Evolutionary conservation across 176 grass and related monocot genomes (phyloP), one percentile per base, ranked within the genome.

Genomic region (Poa annua): DNA sequence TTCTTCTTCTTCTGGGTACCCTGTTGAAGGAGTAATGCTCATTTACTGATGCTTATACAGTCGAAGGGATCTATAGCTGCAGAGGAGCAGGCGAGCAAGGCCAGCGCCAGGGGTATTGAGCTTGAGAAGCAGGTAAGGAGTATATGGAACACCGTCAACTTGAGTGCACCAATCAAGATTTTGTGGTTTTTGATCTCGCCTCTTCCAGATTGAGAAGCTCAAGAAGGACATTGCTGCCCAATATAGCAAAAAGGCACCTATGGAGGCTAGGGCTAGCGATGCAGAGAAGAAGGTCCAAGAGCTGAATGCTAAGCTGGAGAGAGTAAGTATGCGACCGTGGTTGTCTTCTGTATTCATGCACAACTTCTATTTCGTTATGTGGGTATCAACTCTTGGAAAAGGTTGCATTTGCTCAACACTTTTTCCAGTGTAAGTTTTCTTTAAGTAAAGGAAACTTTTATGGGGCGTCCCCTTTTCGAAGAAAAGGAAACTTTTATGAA

Each of bases 91-190:
- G 83, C 85, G 52, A 84, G 69, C 34, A 90, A 88, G 83, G 87
- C 42, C 62, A 79, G 75, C 62, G 76, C 78, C 61, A 51, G 77
- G 74, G 75, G 80, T 78, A 59, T 34, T 81, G 82, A 92, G 82
- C 91, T 95, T 76, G 80, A 93, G 89, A 80, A 93, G 26, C 93
- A 95, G 96, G 96, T 95, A 88, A 22, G 60, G 29, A 57, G 29
- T 22, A 55, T 29, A 15, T 4, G 51, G n/a, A 78, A 35, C 24
- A 69, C 70, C 51, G 76, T 56, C 13, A 75, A 74, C 34, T 79
- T 17, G 39, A 74, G 8, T 87, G 51, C 33, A 60, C 48, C 11
- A 36, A 70, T 33, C 35, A 45, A 71, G 35, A 76, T 74, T 29
- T 2, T 85, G 53, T 41, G 61, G 25, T 64, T 76, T 53, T 76